A percentile compares a stretch with the other conserved stretches of the same genome.
Evolutionary conservation across 2,329 filamentous ascomycete genomes (phyloP).

Genomic region (Dactylonectria macrodidyma): DNA sequence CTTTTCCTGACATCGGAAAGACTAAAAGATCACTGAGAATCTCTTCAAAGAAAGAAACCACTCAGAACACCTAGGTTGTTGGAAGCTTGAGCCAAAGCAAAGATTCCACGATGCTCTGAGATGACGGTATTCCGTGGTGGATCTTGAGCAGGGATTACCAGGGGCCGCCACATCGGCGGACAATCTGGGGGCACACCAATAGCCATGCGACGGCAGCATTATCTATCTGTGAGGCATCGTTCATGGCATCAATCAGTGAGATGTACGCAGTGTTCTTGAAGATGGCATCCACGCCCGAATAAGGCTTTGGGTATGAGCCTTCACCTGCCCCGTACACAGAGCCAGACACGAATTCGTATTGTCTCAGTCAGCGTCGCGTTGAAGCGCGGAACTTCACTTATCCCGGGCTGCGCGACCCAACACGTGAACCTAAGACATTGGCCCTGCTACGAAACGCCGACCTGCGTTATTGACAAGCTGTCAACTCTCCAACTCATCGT

Average conservation of each 20-base stretch:
- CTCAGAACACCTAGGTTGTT: no score
- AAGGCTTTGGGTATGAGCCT: neutral
- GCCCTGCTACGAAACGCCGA: constrained; percentile 1
- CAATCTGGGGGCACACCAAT: neutral
- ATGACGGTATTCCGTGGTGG: neutral
- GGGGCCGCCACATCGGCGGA: neutral
- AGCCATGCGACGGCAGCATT: neutral
- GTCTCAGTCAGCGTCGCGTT: constrained; percentile 9
- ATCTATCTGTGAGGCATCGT: neutral
- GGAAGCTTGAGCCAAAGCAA: no score
- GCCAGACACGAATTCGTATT: neutral
- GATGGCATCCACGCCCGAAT: neutral
- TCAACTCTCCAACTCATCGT: neutral
- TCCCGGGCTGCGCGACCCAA: constrained; percentile 15
- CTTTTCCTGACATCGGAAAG: no score
- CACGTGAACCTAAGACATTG: constrained; percentile 14
- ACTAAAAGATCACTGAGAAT: no score
- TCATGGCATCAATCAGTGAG: neutral
- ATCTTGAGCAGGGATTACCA: neutral
- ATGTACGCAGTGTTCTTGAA: neutral
- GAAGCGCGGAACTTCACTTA: constrained; percentile 22
- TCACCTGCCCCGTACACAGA: no score
- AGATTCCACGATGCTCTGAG: no score
- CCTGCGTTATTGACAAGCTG: constrained; percentile 1
- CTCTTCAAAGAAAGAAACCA: neutral